Evolutionary conservation across 2,329 filamentous ascomycete genomes (phyloP).

Genomic region (Xylariaceae sp.): DNA sequence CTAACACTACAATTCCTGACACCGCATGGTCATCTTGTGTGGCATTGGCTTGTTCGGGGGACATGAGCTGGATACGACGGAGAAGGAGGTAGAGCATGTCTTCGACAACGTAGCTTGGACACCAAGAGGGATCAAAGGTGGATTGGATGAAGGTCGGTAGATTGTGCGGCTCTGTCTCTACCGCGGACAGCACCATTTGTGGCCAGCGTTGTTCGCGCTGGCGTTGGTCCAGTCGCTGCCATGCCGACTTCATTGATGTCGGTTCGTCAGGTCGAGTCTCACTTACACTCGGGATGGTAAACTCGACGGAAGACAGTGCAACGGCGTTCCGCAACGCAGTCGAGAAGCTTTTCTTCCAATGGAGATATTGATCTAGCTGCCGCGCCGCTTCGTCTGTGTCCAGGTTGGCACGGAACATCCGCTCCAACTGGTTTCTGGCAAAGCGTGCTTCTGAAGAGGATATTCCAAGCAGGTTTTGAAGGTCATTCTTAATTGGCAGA

Average conservation of each 20-base stretch:
- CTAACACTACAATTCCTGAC: conserved; percentile 17
- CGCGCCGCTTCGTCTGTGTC: conserved; percentile 6
- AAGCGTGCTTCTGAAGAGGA: conserved; percentile 23
- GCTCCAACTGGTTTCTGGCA: conserved; percentile 27
- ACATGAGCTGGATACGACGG: conserved; percentile 7
- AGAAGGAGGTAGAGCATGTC: conserved; percentile 27
- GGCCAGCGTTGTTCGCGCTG: conserved; percentile 27
- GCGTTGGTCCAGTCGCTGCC: conserved; percentile 22
- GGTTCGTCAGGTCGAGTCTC: conserved; percentile 3
- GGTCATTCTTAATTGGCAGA: conserved; percentile 13
- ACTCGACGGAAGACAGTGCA: neutral
- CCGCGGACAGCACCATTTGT: conserved; percentile 22
- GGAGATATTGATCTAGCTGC: conserved; percentile 25
- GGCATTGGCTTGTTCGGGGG: neutral
- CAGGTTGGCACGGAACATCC: conserved; percentile 20
- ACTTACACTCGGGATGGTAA: neutral
- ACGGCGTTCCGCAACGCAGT: conserved; percentile 5
- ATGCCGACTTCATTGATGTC: conserved; percentile 22
- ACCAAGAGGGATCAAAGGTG: conserved; percentile 28
- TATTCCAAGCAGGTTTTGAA: conserved; percentile 22
- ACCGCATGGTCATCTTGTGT: neutral
- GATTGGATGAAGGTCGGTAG: conserved; percentile 23
- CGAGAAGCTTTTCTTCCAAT: conserved; percentile 27
- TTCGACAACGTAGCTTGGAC: conserved; percentile 30
- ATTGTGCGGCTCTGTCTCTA: conserved; percentile 19